These are phyloP conservation scores for Phytophthora vignae DNA, from an alignment of 352 stramenopile species.

Conservation along the genomic window DNA sequence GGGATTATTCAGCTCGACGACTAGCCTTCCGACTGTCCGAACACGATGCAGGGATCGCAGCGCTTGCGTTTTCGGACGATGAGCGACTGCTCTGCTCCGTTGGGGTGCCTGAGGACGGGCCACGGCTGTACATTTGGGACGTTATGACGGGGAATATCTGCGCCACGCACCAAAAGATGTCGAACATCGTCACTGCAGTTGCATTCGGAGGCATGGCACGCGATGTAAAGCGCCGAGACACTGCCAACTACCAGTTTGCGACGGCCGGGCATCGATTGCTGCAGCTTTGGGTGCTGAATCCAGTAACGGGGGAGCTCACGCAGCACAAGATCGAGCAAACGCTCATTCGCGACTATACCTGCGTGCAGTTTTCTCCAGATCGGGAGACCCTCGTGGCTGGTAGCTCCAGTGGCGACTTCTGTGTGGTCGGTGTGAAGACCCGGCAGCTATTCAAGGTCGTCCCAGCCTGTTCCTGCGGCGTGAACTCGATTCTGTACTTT, in stretches of 20 bases:
- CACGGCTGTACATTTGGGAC: slow-evolving; percentile 92
- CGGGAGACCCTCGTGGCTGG: slow-evolving; percentile 84
- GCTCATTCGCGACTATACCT: slow-evolving; percentile 86
- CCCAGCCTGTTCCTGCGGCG: slow-evolving; percentile 82
- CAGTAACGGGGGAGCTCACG: slow-evolving; percentile 77
- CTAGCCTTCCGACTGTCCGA: slow-evolving; percentile 89
- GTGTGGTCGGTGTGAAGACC: slow-evolving; percentile 82
- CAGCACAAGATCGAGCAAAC: slow-evolving; percentile 79
- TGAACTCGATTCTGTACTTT: slow-evolving; percentile 68
- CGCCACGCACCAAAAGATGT: slow-evolving; percentile 79
- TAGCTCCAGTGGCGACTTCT: slow-evolving; percentile 90
- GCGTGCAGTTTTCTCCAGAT: slow-evolving; percentile 83
- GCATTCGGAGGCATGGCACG: slow-evolving; percentile 86
- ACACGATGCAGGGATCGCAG: slow-evolving; percentile 91
- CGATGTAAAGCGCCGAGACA: slow-evolving; percentile 93
- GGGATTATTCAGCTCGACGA: slow-evolving; percentile 80
- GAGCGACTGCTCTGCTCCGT: slow-evolving; percentile 88
- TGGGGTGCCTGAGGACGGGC: slow-evolving; percentile 77
- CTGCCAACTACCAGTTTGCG: slow-evolving; percentile 87
- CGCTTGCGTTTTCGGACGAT: slow-evolving; percentile 92
- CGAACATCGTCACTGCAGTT: slow-evolving; percentile 64
- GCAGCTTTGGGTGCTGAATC: slow-evolving; percentile 90
- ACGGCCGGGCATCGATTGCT: slow-evolving; percentile 79
- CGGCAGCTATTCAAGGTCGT: slow-evolving; percentile 74
- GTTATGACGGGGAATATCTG: slow-evolving; percentile 90